Evolutionary conservation across 768 basidiomycete species (phyloP).

Genomic region (Tremella yokohamensis): DNA sequence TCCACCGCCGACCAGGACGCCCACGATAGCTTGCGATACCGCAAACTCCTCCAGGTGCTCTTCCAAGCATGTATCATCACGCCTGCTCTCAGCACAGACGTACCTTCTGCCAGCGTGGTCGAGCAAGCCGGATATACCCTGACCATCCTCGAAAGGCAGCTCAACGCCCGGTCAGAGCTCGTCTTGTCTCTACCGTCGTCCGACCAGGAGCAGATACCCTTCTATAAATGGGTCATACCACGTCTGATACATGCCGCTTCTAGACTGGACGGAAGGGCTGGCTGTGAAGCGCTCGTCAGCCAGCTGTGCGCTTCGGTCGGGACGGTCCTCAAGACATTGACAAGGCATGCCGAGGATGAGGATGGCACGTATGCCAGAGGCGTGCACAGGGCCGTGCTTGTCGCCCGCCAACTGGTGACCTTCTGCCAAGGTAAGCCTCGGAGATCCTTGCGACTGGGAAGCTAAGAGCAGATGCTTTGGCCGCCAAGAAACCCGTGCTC

Average conservation of each 20-base stretch:
- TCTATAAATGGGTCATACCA: conserved; percentile 45
- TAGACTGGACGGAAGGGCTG: not conserved
- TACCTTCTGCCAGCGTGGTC: not conserved
- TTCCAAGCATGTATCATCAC: conserved; percentile 33
- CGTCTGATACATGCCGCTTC: conserved; percentile 24
- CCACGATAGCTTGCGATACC: conserved; percentile 24
- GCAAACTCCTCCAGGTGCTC: conserved; percentile 34
- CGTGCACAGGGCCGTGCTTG: not conserved
- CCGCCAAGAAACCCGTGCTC: not conserved
- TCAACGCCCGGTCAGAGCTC: conserved; percentile 28
- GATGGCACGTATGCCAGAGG: not conserved
- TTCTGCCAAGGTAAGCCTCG: conserved; percentile 5
- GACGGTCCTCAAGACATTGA: not conserved
- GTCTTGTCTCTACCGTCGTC: conserved; percentile 6
- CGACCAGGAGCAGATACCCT: conserved; percentile 16
- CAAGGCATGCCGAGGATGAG: not conserved
- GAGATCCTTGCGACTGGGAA: not conserved
- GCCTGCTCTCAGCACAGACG: not conserved
- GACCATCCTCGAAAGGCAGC: conserved; percentile 29
- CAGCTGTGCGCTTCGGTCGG: not conserved
- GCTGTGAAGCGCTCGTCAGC: conserved; percentile 1
- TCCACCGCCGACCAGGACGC: conserved; percentile 11
- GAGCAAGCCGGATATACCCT: conserved; percentile 28
- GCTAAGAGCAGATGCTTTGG: not conserved
- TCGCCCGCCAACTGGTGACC: conserved; percentile 13